A percentile compares a stretch with the other conserved stretches of the same genome.
Evolutionary conservation across 106 monocot genomes (phyloP).

Genomic region (Amphibolis antarctica): DNA sequence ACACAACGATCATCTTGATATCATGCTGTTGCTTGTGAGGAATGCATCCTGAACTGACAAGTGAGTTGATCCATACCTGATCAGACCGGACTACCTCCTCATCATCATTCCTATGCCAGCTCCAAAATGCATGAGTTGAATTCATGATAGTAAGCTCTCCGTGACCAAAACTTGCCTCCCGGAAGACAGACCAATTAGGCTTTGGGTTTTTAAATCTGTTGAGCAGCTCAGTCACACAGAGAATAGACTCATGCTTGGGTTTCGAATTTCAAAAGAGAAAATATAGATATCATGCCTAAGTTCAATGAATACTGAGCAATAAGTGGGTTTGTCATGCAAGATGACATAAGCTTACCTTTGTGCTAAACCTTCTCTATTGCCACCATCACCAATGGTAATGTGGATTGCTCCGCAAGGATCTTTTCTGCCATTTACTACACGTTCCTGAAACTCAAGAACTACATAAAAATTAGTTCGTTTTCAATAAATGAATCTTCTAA

Average conservation of each 20-base stretch:
- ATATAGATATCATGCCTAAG: no score
- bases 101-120: slow-evolving; percentile 96
- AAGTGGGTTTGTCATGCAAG: background rate
- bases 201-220: slow-evolving; percentile 56
- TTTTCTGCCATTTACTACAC: slow-evolving; percentile 26
- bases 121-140: slow-evolving; percentile 74
- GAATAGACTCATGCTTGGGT: no score
- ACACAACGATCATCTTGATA: background rate
- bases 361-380: slow-evolving; percentile 90
- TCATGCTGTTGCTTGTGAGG: background rate
- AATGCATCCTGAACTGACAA: slow-evolving; percentile 46
- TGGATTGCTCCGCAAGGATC: slow-evolving; percentile 67
- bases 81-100: slow-evolving; percentile 61
- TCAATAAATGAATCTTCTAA: background rate
- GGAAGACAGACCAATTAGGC: slow-evolving; percentile 78
- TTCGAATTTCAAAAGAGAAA: no score
- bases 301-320: no score
- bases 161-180: slow-evolving; percentile 94
- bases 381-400: slow-evolving; percentile 95
- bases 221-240: no score
- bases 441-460: slow-evolving; percentile 25
- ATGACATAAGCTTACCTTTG: slow-evolving; percentile 31
- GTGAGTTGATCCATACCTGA: slow-evolving; percentile 78
- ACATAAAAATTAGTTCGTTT: background rate
- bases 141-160: slow-evolving; percentile 74